phyloP scores from a whole-genome alignment of 129 eudicot species.

The Rutidosis leptorrhynchoides region DNA sequence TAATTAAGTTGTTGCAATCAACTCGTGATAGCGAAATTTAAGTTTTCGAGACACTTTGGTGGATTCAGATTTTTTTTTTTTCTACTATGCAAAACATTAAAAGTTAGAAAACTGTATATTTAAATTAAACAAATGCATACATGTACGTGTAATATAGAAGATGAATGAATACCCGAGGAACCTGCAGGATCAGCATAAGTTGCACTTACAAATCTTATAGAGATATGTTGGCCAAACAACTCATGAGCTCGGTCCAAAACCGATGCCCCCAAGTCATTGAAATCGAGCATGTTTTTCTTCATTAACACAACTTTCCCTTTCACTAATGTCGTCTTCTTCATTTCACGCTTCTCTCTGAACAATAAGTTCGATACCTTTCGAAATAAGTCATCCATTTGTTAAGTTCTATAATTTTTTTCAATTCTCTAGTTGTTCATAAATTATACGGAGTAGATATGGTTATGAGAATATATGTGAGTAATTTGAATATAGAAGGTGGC shows the following conservation, averaged over 20 bases:
- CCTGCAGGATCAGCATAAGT: slow-evolving; percentile 19
- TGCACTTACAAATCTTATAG: slow-evolving; percentile 38
- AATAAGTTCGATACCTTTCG: slow-evolving; percentile 4
- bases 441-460: background rate
- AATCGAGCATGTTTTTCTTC: slow-evolving; percentile 39
- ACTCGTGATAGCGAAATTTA: no score
- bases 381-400: slow-evolving; percentile 16
- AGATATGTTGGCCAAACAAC: slow-evolving; percentile 36
- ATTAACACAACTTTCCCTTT: slow-evolving; percentile 39
- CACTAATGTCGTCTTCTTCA: slow-evolving; percentile 21
- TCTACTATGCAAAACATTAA: no score
- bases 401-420: background rate
- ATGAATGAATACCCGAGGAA: slow-evolving; percentile 15
- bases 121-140: no score
- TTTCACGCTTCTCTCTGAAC: slow-evolving; percentile 8
- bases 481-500: background rate
- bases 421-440: background rate
- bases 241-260: slow-evolving; percentile 36
- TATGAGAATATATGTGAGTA: background rate
- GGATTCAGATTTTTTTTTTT: no score
- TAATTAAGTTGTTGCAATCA: no score
- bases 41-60: no score
- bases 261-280: slow-evolving; percentile 25
- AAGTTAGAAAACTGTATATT: no score
- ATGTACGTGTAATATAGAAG: background rate